Evolutionary conservation across 768 basidiomycete species (phyloP), one percentile per base, ranked within the genome.

Genomic region (Crepidotus variabilis): DNA sequence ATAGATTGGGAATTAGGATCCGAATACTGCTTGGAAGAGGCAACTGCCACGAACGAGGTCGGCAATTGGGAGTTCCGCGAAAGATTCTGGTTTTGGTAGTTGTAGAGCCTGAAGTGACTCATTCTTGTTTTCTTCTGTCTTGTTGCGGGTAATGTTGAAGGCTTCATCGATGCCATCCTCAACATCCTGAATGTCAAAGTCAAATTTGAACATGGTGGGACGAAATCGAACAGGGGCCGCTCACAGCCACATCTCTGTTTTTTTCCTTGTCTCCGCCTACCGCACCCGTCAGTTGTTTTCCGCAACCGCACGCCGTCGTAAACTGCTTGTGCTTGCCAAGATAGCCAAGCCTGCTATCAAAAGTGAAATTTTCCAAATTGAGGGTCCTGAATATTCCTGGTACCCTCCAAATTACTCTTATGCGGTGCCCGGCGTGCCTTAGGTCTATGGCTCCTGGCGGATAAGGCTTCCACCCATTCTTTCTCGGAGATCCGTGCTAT

Each of bases 121-220:
- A 51, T 54, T 21, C 35, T 48, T 51, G 20, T 47, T 6, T 34
- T 23, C 18, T 43, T 52, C 39, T 23, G 56, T 21, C 14, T 52
- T 28, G 46, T 55, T 35, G 21, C 53, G 21, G 13, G 53, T 16
- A 21, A 47, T 50, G n/a, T 53, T 21, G 33, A 61, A 36, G 48
- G 52, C 46, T 50, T 60, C 45, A 52, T 60, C 55, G 46, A 72
- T 61, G 50, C 66, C 60, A 57, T 76, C 47, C 47, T 49, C 72
- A 11, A 51, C 60, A 57, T 78, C 77, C 54, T 80, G 80, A 24
- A 88, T 59, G 56, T 84, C 77, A 62, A 91, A 92, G 64, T 86
- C 77, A 66, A 88, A 89, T 61, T 83, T 86, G 78, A 88, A 87
- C 82, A 84, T 85, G 54, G 47, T 8, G 7, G 50, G 32, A 23